Evolutionary conservation across 148 eudicot species (phyloP).

Genomic region (Agrostemma githago): DNA sequence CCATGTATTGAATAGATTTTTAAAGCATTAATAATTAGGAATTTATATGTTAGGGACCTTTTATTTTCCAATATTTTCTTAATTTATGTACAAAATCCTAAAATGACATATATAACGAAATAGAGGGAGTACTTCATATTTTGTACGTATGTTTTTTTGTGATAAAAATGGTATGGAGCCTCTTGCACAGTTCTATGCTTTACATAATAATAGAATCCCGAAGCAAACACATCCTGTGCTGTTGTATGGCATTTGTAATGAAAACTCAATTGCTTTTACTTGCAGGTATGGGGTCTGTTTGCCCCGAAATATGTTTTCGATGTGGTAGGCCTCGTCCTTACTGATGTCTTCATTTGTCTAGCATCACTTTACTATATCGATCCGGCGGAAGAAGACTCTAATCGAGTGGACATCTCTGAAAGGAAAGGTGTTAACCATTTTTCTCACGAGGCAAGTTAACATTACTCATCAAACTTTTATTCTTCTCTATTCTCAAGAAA

Average conservation of each 20-base stretch:
- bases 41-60: too few species aligned
- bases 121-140: too few species aligned
- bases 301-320: conserved; percentile 96
- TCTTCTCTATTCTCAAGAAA: not conserved
- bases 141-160: too few species aligned
- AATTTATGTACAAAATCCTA: too few species aligned
- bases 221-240: not conserved
- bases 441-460: conserved; percentile 4
- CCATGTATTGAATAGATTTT: too few species aligned
- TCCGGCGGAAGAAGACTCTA: conserved; percentile 30
- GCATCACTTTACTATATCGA: conserved; percentile 61
- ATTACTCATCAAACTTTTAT: not conserved
- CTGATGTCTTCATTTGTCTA: conserved; percentile 54
- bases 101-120: too few species aligned
- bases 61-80: too few species aligned
- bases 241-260: not conserved
- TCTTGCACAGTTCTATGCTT: not conserved
- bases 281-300: conserved; percentile 98
- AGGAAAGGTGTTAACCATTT: not conserved
- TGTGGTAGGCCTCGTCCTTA: conserved; percentile 68
- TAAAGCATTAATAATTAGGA: too few species aligned
- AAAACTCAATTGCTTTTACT: not conserved
- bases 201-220: not conserved
- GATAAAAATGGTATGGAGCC: not conserved
- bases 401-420: conserved; percentile 4